A percentile compares a stretch with the other conserved stretches of the same genome.
phyloP scores from a whole-genome alignment of 768 basidiomycete genomes.

The Pholiota conissans region DNA sequence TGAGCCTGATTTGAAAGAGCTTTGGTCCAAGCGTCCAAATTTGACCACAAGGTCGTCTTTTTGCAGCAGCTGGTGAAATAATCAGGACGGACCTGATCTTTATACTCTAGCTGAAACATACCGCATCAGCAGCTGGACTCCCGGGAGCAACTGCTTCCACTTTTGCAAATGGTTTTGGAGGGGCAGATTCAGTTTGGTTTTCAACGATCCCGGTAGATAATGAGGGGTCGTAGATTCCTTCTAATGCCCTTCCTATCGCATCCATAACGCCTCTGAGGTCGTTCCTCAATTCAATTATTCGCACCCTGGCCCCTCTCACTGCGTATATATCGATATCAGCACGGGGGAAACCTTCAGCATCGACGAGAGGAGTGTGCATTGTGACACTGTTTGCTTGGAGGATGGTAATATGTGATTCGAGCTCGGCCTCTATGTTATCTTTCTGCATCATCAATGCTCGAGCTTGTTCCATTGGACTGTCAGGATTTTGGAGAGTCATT shows the following conservation, averaged over 20 bases:
- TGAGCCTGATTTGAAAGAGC: constrained; percentile 48
- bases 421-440: constrained; percentile 70
- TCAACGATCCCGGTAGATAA: constrained; percentile 20
- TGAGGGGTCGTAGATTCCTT: constrained; percentile 62
- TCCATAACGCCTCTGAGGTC: constrained; percentile 69
- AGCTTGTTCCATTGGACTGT: constrained; percentile 55
- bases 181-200: constrained; percentile 4
- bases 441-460: constrained; percentile 67
- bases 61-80: constrained; percentile 54
- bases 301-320: constrained; percentile 70
- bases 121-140: constrained; percentile 84
- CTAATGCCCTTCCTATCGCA: constrained; percentile 65
- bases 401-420: constrained; percentile 60
- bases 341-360: constrained; percentile 86
- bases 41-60: constrained; percentile 71
- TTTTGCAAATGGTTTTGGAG: constrained; percentile 64
- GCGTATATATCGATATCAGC: constrained; percentile 84
- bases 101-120: constrained; percentile 31
- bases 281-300: constrained; percentile 81
- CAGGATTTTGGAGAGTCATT: constrained; percentile 42
- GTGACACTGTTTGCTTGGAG: constrained; percentile 63
- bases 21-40: constrained; percentile 63
- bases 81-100: not conserved
- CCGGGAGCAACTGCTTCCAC: constrained; percentile 79
- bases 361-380: constrained; percentile 76